Percentiles rank a stretch among this genome's conserved stretches.
Conservation (phyloP, 1,284 basidiomycete genomes). For the Ustilago loliicola region DNA sequence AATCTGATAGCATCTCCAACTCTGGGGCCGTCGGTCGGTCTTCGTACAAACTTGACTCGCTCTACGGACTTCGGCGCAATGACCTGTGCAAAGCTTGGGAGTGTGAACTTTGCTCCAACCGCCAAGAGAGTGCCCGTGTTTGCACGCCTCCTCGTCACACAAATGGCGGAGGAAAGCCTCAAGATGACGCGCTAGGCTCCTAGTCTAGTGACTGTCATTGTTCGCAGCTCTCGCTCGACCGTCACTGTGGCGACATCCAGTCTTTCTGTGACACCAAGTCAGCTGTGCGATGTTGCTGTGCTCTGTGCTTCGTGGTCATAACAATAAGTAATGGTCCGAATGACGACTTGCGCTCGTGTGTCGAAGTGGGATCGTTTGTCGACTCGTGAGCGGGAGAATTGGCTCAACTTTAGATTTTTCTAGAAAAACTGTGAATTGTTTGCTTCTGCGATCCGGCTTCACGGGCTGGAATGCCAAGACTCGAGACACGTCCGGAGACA, state of each 20-base stretch:
- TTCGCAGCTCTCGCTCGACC: background rate
- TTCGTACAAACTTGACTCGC: background rate
- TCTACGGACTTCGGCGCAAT: background rate
- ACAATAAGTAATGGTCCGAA: no score
- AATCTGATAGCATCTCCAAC: conserved; percentile 1
- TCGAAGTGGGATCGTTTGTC: no score
- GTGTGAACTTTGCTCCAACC: no score
- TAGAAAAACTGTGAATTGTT: no score
- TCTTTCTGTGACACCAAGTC: no score
- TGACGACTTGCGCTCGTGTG: no score
- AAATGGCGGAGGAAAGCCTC: background rate
- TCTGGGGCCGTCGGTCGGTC: background rate
- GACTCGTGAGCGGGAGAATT: no score
- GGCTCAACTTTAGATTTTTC: no score
- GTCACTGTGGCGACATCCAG: background rate
- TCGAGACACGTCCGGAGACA: conserved; percentile 13
- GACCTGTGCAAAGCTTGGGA: no score
- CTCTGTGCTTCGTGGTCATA: no score
- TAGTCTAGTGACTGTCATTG: background rate
- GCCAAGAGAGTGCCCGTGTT: no score
- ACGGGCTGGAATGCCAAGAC: conserved; percentile 1
- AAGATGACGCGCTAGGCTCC: background rate
- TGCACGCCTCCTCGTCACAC: background rate
- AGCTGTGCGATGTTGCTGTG: no score
- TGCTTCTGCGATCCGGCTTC: background rate